Base-by-base conservation (phyloP, 805 yeast species). In the Kodamaea neixiangensis region DNA sequence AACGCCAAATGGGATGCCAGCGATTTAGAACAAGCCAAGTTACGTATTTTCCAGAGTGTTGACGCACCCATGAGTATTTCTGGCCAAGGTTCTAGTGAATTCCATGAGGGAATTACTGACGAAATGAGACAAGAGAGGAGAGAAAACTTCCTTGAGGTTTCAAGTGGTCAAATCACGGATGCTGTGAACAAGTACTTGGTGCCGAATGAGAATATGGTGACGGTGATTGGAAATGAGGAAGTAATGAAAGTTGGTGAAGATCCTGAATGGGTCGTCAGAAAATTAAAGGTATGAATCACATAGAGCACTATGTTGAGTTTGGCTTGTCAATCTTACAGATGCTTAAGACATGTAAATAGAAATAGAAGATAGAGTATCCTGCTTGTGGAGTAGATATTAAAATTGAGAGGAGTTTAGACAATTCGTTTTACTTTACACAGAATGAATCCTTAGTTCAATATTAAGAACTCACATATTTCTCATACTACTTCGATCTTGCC, bases 61-160 rank as follows among this genome's bases (percentile, higher is more conserved):
- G 99, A 94, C 71, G 88, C 97, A 1, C 99, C 99, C 10, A 77
- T 81, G 40, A 86, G 92, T 62, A 85, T 90, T 13, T 80, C 87
- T 44, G 77, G 81, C 33, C 97, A 94, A 67, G 97, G 97, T 10
- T 73, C 81, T 57, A 67, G 79, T 13, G 67, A 74, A 11, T 89
- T 92, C 69, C 72, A 80, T 47, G 81, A 83, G 51, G 91, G 87
- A 0, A 77, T 93, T 34, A 82, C 86, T 31, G 89, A 87, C 58
- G 90, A 85, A 31, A 78, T 87, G 85, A 81, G 85, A 63, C 97
- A 93, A 66, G 72, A 70, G 43, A 80, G 97, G 64, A 84, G 99
- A 69, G 86, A 83, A 56, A 76, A 77, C 51, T 73, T 94, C 52
- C 72, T 94, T 47, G 87, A 80, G 52, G 89, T 89, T 14, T 71